phyloP scores from a whole-genome alignment of 1,139 yeast species.

The Hanseniaspora gamundiae region DNA sequence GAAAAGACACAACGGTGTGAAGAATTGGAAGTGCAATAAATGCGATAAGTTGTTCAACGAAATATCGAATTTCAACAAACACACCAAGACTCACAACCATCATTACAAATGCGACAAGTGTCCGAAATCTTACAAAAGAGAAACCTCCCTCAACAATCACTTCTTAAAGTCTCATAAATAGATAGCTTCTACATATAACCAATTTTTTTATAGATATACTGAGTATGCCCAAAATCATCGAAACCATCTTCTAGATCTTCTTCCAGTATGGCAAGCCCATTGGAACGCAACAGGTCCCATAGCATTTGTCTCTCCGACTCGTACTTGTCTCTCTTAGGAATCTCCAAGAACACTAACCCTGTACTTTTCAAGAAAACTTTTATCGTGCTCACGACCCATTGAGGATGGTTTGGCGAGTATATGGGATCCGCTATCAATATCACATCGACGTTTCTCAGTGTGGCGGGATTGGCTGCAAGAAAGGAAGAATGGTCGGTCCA shows the following conservation, averaged over 20 bases:
- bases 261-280: conserved; percentile 21
- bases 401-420: conserved; percentile 73
- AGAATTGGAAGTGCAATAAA: conserved; percentile 72
- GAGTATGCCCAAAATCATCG: conserved; percentile 78
- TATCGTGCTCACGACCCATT: conserved; percentile 53
- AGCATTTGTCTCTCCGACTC: conserved; percentile 50
- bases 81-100: conserved; percentile 57
- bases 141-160: conserved; percentile 24
- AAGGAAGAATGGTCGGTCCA: conserved; percentile 55
- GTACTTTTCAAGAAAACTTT: conserved; percentile 25
- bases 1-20: conserved; percentile 85
- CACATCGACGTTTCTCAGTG: conserved; percentile 34
- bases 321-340: conserved; percentile 62
- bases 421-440: conserved; percentile 78
- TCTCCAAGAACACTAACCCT: conserved; percentile 49
- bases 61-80: conserved; percentile 79
- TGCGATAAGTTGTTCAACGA: conserved; percentile 84
- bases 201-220: conserved; percentile 44
- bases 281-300: conserved; percentile 39
- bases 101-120: conserved; percentile 40
- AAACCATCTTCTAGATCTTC: conserved; percentile 44
- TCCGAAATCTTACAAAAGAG: conserved; percentile 34
- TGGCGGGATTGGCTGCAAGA: conserved; percentile 18
- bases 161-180: conserved; percentile 12
- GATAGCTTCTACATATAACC: conserved; percentile 9